Percentiles rank a stretch among this genome's conserved stretches.
Conservation (phyloP, 352 stramenopile genomes). For the Phytophthora hibernalis region DNA sequence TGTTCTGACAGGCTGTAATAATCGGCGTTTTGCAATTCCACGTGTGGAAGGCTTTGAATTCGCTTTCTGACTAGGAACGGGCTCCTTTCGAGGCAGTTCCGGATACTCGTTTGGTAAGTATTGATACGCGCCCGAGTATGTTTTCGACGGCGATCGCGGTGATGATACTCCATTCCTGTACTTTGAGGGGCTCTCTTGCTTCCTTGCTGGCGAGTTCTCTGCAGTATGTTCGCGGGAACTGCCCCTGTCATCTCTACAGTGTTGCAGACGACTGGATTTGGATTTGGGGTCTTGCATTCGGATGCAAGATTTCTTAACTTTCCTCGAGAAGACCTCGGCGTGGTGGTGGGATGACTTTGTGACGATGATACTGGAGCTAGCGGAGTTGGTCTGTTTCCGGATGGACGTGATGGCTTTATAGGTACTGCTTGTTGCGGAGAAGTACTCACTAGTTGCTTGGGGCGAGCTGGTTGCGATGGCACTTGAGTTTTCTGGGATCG, state of each 20-base stretch:
- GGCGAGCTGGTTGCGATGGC: slow-evolving; percentile 1
- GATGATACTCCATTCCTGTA: slow-evolving; percentile 15
- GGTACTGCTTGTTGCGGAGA: slow-evolving; percentile 1
- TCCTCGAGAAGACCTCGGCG: slow-evolving; percentile 3
- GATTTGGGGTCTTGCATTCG: neutral
- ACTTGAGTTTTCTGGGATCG: slow-evolving; percentile 1
- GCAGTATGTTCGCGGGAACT: neutral
- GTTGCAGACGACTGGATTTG: neutral
- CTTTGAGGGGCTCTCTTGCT: slow-evolving; percentile 12
- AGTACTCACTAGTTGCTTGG: slow-evolving; percentile 3
- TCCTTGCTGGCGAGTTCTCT: neutral
- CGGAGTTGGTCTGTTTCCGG: slow-evolving; percentile 7
- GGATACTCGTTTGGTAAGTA: slow-evolving; percentile 38
- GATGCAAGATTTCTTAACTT: slow-evolving; percentile 3
- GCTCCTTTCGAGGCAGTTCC: slow-evolving; percentile 47
- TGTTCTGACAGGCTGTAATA: slow-evolving; percentile 59
- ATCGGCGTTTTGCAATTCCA: slow-evolving; percentile 30
- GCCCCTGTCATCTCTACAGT: neutral
- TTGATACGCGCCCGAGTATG: slow-evolving; percentile 5
- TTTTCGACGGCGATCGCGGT: slow-evolving; percentile 10
- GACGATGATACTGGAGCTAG: neutral
- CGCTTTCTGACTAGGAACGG: slow-evolving; percentile 51
- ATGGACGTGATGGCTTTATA: slow-evolving; percentile 20
- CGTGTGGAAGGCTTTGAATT: slow-evolving; percentile 25
- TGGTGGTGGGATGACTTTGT: neutral